phyloP scores from a whole-genome alignment of 179 eudicot genomes.

The Vitellaria paradoxa region DNA sequence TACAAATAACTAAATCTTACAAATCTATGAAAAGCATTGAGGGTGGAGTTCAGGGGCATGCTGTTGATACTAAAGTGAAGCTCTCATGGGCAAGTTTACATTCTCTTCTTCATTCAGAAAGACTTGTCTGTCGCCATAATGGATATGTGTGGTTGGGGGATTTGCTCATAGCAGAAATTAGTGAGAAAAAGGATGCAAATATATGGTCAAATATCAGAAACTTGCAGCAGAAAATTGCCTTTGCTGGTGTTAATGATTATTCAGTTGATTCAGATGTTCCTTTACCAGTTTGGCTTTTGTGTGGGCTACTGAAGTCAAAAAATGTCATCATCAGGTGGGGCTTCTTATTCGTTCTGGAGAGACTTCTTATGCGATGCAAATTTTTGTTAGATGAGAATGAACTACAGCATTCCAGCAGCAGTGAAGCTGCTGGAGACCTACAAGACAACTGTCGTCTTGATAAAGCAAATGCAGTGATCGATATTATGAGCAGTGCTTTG shows the following conservation, averaged over 20 bases:
- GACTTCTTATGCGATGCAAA: constrained; percentile 94
- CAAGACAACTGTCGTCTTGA: constrained; percentile 52
- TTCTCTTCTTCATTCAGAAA: constrained; percentile 96
- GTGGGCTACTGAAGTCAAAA: constrained; percentile 92
- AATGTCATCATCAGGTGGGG: constrained; percentile 82
- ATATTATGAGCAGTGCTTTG: constrained; percentile 84
- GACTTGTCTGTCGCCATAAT: constrained; percentile 74
- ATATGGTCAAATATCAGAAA: constrained; percentile 60
- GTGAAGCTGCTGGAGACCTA: constrained; percentile 27
- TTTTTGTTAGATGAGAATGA: constrained; percentile 81
- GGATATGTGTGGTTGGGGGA: constrained; percentile 97
- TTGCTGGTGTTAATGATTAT: constrained; percentile 76
- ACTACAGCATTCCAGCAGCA: constrained; percentile 38
- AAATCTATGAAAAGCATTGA: constrained; percentile 55
- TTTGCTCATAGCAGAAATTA: constrained; percentile 79
- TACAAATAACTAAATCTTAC: constrained; percentile 72
- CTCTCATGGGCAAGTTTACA: constrained; percentile 93
- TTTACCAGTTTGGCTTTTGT: constrained; percentile 83
- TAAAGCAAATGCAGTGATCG: constrained; percentile 93
- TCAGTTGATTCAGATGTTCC: constrained; percentile 61
- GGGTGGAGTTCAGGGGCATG: constrained; percentile 43
- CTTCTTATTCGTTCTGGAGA: constrained; percentile 82
- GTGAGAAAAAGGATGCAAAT: constrained; percentile 50
- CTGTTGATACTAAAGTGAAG: constrained; percentile 51
- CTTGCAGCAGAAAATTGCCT: constrained; percentile 65